Conservation (phyloP, 2,329 filamentous ascomycete species). For the Stemphylium beticola region DNA sequence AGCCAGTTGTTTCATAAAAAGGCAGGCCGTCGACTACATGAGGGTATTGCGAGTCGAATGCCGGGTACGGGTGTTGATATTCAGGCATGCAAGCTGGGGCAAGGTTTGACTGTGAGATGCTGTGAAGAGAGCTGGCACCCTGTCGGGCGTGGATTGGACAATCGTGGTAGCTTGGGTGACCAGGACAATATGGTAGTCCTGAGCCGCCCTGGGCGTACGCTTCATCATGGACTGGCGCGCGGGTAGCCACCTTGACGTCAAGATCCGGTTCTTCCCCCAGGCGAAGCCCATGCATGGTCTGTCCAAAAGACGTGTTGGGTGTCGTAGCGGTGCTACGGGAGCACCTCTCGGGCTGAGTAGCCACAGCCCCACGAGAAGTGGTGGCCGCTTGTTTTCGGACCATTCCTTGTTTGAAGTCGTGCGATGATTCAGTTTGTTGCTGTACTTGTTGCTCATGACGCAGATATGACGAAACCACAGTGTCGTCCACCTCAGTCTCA, state of each 20-base stretch:
- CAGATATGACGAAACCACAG: neutral
- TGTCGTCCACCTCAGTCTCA: slow-evolving; percentile 35
- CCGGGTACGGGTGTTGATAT: slow-evolving; percentile 15
- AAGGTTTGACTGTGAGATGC: neutral
- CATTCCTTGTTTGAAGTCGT: neutral
- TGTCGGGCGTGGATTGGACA: slow-evolving; percentile 4
- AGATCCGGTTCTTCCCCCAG: slow-evolving; percentile 11
- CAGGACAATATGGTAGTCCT: slow-evolving; percentile 10
- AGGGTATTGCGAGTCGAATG: slow-evolving; percentile 13
- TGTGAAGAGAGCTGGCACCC: neutral
- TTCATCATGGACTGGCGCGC: slow-evolving; percentile 3
- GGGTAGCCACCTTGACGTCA: slow-evolving; percentile 17
- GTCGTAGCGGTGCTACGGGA: neutral
- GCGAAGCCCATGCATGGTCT: slow-evolving; percentile 9
- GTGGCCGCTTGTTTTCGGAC: neutral
- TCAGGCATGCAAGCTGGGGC: neutral
- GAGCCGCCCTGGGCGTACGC: slow-evolving; percentile 2
- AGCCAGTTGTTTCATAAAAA: slow-evolving; percentile 6
- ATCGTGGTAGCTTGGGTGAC: slow-evolving; percentile 5
- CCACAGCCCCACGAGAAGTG: neutral
- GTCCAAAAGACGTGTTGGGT: slow-evolving; percentile 14
- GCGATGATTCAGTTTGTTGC: neutral
- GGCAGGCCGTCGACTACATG: neutral
- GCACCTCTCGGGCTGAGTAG: neutral
- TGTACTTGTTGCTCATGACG: neutral